Percentiles rank a stretch among this genome's conserved stretches.
phyloP scores from a whole-genome alignment of 2,329 filamentous ascomycete genomes.

The Thielaviopsis euricoi region DNA sequence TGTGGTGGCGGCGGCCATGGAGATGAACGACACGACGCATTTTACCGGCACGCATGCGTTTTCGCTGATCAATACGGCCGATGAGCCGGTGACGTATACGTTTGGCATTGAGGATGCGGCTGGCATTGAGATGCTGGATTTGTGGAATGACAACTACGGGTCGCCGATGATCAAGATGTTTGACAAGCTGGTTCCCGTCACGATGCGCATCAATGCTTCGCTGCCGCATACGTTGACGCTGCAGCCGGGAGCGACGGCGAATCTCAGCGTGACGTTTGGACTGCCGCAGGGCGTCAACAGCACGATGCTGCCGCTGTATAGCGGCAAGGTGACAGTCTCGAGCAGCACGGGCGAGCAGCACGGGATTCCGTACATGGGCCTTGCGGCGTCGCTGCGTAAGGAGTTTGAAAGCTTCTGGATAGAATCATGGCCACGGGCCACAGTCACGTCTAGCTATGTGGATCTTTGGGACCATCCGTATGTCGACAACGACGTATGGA shows the following conservation, averaged over 20 bases:
- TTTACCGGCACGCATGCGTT: slow-evolving; percentile 22
- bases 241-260: background rate
- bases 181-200: slow-evolving; percentile 3
- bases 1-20: slow-evolving; percentile 27
- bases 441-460: background rate
- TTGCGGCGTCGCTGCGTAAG: slow-evolving; percentile 1
- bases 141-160: background rate
- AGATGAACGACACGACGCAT: slow-evolving; percentile 31
- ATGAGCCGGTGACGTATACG: slow-evolving; percentile 24
- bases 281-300: slow-evolving; percentile 15
- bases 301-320: slow-evolving; percentile 25
- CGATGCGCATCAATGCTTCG: background rate
- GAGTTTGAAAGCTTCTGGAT: slow-evolving; percentile 8
- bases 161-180: slow-evolving; percentile 7
- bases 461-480: background rate
- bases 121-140: slow-evolving; percentile 5
- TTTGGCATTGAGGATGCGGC: slow-evolving; percentile 22
- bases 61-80: slow-evolving; percentile 28
- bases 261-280: slow-evolving; percentile 16
- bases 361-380: slow-evolving; percentile 23
- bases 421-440: slow-evolving; percentile 1
- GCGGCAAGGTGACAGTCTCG: slow-evolving; percentile 26
- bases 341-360: slow-evolving; percentile 25
- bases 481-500: slow-evolving; percentile 7
- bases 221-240: background rate